Conservation (phyloP, 2,329 filamentous ascomycete species). For the Pseudogymnoascus sp. region DNA sequence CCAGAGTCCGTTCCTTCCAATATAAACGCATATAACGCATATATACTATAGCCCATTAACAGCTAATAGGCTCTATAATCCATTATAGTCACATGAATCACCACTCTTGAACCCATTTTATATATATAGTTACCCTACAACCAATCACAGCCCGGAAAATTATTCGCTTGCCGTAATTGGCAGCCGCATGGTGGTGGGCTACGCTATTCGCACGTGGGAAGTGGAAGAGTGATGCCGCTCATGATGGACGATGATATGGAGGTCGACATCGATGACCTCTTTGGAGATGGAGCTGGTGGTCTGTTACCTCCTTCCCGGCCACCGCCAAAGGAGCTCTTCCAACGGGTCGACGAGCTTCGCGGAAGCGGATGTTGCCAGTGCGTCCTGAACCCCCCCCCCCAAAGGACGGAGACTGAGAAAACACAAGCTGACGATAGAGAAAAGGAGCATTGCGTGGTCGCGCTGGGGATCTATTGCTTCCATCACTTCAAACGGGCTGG, state of each 20-base stretch:
- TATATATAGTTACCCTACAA: background rate
- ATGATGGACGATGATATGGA: slow-evolving; percentile 53
- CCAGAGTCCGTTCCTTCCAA: background rate
- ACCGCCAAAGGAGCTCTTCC: slow-evolving; percentile 60
- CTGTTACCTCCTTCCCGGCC: slow-evolving; percentile 48
- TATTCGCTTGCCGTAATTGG: slow-evolving; percentile 1
- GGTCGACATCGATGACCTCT: slow-evolving; percentile 66
- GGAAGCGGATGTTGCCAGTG: slow-evolving; percentile 76
- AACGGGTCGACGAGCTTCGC: slow-evolving; percentile 71
- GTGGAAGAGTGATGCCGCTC: slow-evolving; percentile 37
- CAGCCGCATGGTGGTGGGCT: background rate
- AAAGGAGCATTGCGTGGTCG: slow-evolving; percentile 80
- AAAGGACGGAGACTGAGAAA: background rate
- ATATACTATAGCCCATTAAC: background rate
- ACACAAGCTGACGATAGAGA: slow-evolving; percentile 1
- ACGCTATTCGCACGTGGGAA: background rate
- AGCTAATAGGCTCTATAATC: background rate
- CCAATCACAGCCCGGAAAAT: background rate
- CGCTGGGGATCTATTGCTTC: slow-evolving; percentile 79
- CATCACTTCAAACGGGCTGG: slow-evolving; percentile 65
- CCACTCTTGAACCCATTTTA: background rate
- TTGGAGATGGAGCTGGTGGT: slow-evolving; percentile 61
- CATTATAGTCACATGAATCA: background rate
- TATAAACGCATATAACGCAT: background rate
- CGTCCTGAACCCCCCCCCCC: slow-evolving; percentile 31